Base-by-base conservation (phyloP, 805 yeast genomes). In the Pachysolen tannophilus region DNA sequence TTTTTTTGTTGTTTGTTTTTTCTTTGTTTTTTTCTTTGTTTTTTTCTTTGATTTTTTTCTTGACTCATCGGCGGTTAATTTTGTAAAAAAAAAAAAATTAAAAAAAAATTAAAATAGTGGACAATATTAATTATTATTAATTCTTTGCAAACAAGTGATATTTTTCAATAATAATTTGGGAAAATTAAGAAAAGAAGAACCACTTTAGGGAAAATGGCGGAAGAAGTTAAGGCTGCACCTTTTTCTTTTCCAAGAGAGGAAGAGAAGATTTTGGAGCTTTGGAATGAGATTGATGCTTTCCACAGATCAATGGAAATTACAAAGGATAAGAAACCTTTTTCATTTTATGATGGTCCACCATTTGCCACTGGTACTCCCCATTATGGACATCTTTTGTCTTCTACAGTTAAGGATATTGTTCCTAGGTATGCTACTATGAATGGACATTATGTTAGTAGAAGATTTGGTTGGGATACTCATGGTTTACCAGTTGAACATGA, bases 391-490 rank as follows among this genome's bases (percentile, higher is more conserved):
- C 82, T 92, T 53, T 67, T 92, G 60, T 94, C 97, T 2, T 92
- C 97, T 26, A 92, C 99, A 39, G 85, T 88, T 52, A 92, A 90
- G 61, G 99, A 92, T 65, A 85, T 92, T 46, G 90, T 92, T 37
- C 98, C 98, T 38, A 76, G 99, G 56, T 92, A 86, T 55, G 97
- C 97, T 41, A 83, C 94, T 44, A 90, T 92, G 98, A 90, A 83
- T 49, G 98, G 98, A 15, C 81, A 76, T 60, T 85, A 82, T 50
- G 98, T 92, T 28, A 96, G 85, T 63, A 84, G 99, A 65, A 76
- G 97, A 52, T 92, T 92, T 46, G 99, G 99, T 43, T 92, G 99
- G 99, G 99, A 92, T 63, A 92, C 99, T 38, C 99, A 92, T 60
- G 99, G 99, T 39, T 76, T 92, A 45, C 99, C 99, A 33, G 86